Conservation (phyloP, 2,329 filamentous ascomycete species). For the Aureobasidium sp. region DNA sequence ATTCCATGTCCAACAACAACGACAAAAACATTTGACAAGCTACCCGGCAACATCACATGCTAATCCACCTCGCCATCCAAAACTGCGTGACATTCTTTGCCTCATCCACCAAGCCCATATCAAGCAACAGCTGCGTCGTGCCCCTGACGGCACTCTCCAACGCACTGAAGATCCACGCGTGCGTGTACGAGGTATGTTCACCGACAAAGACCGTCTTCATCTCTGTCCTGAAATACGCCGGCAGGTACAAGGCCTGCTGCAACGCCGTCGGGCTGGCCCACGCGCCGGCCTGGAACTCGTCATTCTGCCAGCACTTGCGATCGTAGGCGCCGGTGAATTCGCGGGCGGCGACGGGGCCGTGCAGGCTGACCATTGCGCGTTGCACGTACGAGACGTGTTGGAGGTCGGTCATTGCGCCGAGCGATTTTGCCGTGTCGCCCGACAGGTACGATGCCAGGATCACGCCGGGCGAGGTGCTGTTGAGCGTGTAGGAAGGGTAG, state of each 20-base stretch:
- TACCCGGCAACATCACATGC: too few species aligned
- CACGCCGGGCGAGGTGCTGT: slow-evolving; percentile 55
- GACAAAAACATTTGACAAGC: too few species aligned
- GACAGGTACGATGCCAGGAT: slow-evolving; percentile 55
- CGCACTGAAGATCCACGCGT: slow-evolving; percentile 63
- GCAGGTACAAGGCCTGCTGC: slow-evolving; percentile 63
- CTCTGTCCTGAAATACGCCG: slow-evolving; percentile 66
- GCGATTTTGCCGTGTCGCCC: slow-evolving; percentile 39
- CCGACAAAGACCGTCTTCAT: slow-evolving; percentile 59
- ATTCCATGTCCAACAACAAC: too few species aligned
- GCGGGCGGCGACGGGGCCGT: slow-evolving; percentile 52
- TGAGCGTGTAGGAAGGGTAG: slow-evolving; percentile 62
- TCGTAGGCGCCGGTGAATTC: slow-evolving; percentile 61
- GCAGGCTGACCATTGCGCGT: slow-evolving; percentile 61
- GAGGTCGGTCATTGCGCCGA: slow-evolving; percentile 46
- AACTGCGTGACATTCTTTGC: slow-evolving; percentile 56
- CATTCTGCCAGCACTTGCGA: slow-evolving; percentile 58
- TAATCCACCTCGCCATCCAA: slow-evolving; percentile 65
- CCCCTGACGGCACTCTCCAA: slow-evolving; percentile 62
- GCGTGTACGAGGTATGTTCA: slow-evolving; percentile 48
- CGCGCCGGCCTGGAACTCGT: slow-evolving; percentile 54
- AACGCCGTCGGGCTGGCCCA: slow-evolving; percentile 57
- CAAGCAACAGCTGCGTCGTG: slow-evolving; percentile 56
- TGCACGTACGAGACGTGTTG: slow-evolving; percentile 59
- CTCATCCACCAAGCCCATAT: slow-evolving; percentile 61